Base-by-base conservation (phyloP, 805 yeast genomes). In the Candida yuanshanica region DNA sequence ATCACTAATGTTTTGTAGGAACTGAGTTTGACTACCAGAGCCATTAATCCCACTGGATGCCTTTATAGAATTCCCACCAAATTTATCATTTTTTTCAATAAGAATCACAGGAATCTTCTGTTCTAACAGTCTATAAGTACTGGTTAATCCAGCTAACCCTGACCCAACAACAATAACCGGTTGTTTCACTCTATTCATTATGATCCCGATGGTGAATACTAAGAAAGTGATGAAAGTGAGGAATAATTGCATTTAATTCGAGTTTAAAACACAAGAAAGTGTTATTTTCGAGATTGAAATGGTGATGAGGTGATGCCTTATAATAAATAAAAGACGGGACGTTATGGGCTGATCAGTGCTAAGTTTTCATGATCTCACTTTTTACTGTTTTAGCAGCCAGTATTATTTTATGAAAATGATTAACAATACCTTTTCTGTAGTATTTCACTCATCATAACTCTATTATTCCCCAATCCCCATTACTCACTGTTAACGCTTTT, bases 111-210 rank as follows among this genome's bases (percentile, higher is more conserved):
- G 66, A 18, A 63, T 45, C 12, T 70, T 68, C 20, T 58, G 47
- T 32, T 65, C 57, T 20, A 63, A 49, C 6, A 84, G 65, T 7
- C 69, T 72, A n/a, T 70, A 60, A 0, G 90, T 85, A 0, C 91
- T 79, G 43, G 83, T 78, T 16, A 84, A 59, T 0, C 95, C 96
- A 2, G 95, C 68, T 11, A 84, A 75, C 0, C 95, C 95, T 4
- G 81, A 88, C 0, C 96, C 96, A 13, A 87, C 68, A n/a, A 87
- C 70, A 2, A 81, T 45, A n/a, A 53, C 57, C 3, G 57, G 55
- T 12, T 31, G 34, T 12, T 31, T 31, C n/a, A 18, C 20, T 31
- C 18, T 17, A 17, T 17, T 31, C 34, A 31, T 31, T 16, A 18
- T 31, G 16, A 17, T 31, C 18, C 31, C 31, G 7, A 27, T 27